These are phyloP conservation scores for Phlebiopsis gigantea DNA, from an alignment of 768 basidiomycete genomes.

Conservation along the genomic window DNA sequence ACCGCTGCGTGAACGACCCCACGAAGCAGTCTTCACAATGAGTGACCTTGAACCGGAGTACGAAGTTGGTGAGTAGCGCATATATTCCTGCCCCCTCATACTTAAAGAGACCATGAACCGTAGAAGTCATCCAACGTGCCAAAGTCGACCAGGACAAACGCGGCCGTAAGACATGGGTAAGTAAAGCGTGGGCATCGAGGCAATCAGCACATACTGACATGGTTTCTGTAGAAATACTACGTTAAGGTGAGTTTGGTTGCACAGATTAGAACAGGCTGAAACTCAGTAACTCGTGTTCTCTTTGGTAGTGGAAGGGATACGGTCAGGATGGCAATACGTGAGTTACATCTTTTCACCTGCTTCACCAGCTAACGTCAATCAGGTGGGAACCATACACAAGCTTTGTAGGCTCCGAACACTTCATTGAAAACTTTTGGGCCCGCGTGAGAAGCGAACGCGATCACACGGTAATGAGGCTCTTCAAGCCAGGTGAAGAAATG, in stretches of 20 bases:
- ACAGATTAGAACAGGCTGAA: neutral
- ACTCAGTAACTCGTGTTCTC: neutral
- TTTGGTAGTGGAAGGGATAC: slow-evolving; percentile 10
- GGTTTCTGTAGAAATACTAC: neutral
- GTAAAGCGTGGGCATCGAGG: neutral
- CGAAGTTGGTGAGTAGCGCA: slow-evolving; percentile 54
- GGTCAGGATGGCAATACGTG: slow-evolving; percentile 5
- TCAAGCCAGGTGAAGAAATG: slow-evolving; percentile 51
- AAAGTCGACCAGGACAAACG: slow-evolving; percentile 14
- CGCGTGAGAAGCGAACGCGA: slow-evolving; percentile 40
- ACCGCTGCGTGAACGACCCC: too few species aligned
- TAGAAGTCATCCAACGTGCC: slow-evolving; percentile 51
- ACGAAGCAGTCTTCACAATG: slow-evolving; percentile 24
- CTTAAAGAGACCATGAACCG: neutral
- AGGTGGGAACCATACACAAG: slow-evolving; percentile 70
- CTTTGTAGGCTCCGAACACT: slow-evolving; percentile 52
- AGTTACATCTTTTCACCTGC: neutral
- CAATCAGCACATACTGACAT: neutral
- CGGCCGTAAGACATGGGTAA: slow-evolving; percentile 21
- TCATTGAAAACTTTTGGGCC: slow-evolving; percentile 36
- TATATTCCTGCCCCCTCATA: neutral
- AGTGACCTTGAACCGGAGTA: slow-evolving; percentile 43
- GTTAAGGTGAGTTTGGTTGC: neutral
- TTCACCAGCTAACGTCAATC: neutral
- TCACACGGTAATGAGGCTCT: slow-evolving; percentile 39